phyloP scores from a whole-genome alignment of 2,329 filamentous ascomycete species.

The Nigrospora osmanthi region DNA sequence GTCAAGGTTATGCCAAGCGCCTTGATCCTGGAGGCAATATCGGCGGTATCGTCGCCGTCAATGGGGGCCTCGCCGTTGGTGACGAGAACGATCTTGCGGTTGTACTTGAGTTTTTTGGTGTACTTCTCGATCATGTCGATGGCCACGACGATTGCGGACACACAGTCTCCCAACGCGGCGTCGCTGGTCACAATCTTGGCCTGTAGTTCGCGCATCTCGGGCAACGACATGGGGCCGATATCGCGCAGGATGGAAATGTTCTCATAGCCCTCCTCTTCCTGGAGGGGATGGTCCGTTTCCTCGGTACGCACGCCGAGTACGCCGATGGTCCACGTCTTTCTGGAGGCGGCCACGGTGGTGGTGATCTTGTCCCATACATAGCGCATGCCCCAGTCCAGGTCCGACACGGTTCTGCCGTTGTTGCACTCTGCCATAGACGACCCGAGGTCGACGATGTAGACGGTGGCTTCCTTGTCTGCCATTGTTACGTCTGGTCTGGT shows the following conservation, averaged over 20 bases:
- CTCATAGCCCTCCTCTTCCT: constrained; percentile 63
- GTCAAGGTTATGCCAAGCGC: constrained; percentile 69
- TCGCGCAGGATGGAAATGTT: constrained; percentile 77
- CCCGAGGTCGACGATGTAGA: constrained; percentile 88
- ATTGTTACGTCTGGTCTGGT: constrained; percentile 38
- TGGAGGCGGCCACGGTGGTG: constrained; percentile 56
- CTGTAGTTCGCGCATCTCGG: constrained; percentile 59
- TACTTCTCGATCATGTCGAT: constrained; percentile 76
- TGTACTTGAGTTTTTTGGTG: constrained; percentile 77
- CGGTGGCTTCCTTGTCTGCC: constrained; percentile 87
- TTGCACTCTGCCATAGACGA: constrained; percentile 70
- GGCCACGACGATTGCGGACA: constrained; percentile 81
- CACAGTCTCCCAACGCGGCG: constrained; percentile 67
- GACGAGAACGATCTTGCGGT: constrained; percentile 72
- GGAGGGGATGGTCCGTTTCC: constrained; percentile 41
- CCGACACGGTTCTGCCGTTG: constrained; percentile 64
- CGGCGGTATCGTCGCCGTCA: constrained; percentile 57
- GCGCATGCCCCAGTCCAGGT: constrained; percentile 82
- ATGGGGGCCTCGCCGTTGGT: constrained; percentile 73
- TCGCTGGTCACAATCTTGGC: constrained; percentile 57
- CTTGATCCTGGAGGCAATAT: constrained; percentile 68
- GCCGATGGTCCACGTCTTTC: constrained; percentile 69
- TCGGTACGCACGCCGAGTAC: constrained; percentile 80
- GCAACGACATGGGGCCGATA: constrained; percentile 52
- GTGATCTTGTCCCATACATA: constrained; percentile 95